phyloP scores from a whole-genome alignment of 129 eudicot genomes.

The Glebionis coronaria region DNA sequence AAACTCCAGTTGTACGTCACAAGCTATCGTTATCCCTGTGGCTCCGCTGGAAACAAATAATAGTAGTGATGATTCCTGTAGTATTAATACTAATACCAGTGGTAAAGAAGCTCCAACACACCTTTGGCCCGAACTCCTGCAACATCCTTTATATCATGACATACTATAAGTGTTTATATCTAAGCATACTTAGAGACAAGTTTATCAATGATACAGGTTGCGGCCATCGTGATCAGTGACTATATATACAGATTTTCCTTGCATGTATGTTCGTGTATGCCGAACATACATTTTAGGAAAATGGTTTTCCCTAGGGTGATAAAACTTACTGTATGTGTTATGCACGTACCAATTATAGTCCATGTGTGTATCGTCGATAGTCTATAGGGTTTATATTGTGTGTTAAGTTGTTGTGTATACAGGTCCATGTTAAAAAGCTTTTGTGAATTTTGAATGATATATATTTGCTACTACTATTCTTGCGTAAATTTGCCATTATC shows the following conservation, averaged over 20 bases:
- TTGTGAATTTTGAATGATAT: slow-evolving; percentile 1
- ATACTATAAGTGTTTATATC: slow-evolving; percentile 31
- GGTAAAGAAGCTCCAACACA: slow-evolving; percentile 40
- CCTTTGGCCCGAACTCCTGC: slow-evolving; percentile 73
- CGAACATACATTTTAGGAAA: slow-evolving; percentile 21
- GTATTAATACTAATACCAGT: slow-evolving; percentile 39
- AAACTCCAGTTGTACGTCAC: slow-evolving; percentile 27
- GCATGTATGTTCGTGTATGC: slow-evolving; percentile 15
- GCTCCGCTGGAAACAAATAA: slow-evolving; percentile 18
- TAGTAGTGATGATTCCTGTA: slow-evolving; percentile 55
- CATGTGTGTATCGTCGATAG: background rate
- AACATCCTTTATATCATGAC: slow-evolving; percentile 67
- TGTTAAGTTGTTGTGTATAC: slow-evolving; percentile 8
- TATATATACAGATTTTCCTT: slow-evolving; percentile 9
- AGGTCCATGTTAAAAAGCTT: background rate
- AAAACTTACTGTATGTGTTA: slow-evolving; percentile 1
- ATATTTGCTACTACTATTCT: background rate
- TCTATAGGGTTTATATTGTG: background rate
- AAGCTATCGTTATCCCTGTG: slow-evolving; percentile 22
- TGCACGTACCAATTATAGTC: background rate
- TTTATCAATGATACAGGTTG: slow-evolving; percentile 6
- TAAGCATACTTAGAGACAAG: slow-evolving; percentile 11
- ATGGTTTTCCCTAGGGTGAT: slow-evolving; percentile 14
- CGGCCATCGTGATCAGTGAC: background rate
- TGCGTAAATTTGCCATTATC: background rate